Evolutionary conservation across 768 basidiomycete genomes (phyloP), one percentile per base, ranked within the genome.

Genomic region (Porphyrellus cyaneotinctus): DNA sequence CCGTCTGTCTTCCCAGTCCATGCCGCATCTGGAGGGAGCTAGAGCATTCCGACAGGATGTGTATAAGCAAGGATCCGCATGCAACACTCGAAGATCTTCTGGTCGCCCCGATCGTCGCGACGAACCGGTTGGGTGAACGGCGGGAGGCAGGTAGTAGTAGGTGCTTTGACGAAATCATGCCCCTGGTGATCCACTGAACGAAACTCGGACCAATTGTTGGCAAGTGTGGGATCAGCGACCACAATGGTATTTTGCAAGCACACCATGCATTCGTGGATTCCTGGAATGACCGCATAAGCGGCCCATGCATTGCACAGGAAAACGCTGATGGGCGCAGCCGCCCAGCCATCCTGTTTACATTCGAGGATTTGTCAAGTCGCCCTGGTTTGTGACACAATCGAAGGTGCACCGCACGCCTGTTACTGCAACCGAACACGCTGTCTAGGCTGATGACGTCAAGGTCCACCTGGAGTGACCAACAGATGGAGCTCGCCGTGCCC

Each of bases 361-460:
- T 28, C 26, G 9, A 28, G 26, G 26, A 15, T 48, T 38, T 47
- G 47, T 48, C 36, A 26, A 24, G 8, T 15, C 13, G 26, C 26
- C 24, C 26, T 28, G 42, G 17, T 1, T 46, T 2, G 10, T 42
- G 42, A 43, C 26, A 15, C 31, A 35, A 44, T 35, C 26, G n/a
- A 31, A 33, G 18, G n/a, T 12, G 18, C 28, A 10, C n/a, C 18
- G 47, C 47, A 47, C 32, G 30, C 30, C 38, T 20, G 30, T 47
- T 20, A 39, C 28, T 14, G 8, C 39, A 49, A 35, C 39, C 56
- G 45, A 58, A 39, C 57, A 58, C 26, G 57, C 56, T 12, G 23
- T 43, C 37, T 30, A 32, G 18, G 11, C 15, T 10, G 28, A 36
- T 57, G 56, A 51, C 55, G 56, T 57, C 55, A 58, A 28, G 8